A percentile compares a stretch with the other conserved stretches of the same genome.
phyloP scores from a whole-genome alignment of 495 filamentous ascomycete genomes.

The Penicillium ucsense region DNA sequence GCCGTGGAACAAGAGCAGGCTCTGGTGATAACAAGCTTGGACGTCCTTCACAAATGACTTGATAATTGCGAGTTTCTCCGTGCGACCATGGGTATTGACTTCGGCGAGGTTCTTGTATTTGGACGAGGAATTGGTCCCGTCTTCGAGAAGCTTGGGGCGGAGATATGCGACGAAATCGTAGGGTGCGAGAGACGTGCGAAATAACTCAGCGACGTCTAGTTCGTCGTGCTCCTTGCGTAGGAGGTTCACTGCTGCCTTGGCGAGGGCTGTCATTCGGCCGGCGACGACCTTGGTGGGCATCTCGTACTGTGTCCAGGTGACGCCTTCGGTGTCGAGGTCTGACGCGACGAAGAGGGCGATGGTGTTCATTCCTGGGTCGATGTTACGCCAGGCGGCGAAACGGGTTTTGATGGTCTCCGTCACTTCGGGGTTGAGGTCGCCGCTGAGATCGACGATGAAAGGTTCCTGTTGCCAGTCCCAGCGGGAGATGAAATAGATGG shows the following conservation, averaged over 20 bases:
- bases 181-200: conserved; percentile 56
- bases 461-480: conserved; percentile 91
- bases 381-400: conserved; percentile 66
- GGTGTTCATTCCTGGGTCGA: conserved; percentile 81
- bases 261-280: conserved; percentile 69
- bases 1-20: conserved; percentile 67
- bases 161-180: conserved; percentile 82
- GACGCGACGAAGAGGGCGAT: conserved; percentile 75
- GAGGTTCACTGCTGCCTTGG: conserved; percentile 56
- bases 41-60: conserved; percentile 50
- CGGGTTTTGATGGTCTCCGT: conserved; percentile 55
- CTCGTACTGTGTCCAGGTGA: conserved; percentile 64
- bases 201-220: conserved; percentile 54
- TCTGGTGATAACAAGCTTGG: conserved; percentile 47
- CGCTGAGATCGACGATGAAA: conserved; percentile 61
- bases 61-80: conserved; percentile 30
- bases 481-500: conserved; percentile 61
- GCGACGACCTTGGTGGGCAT: conserved; percentile 75
- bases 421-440: conserved; percentile 42
- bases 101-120: conserved; percentile 66
- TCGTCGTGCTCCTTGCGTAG: conserved; percentile 46
- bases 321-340: conserved; percentile 63
- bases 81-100: conserved; percentile 4
- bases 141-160: conserved; percentile 32
- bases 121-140: conserved; percentile 15